Evolutionary conservation across 2,329 filamentous ascomycete species (phyloP).

Genomic region (Curvularia hawaiiensis): DNA sequence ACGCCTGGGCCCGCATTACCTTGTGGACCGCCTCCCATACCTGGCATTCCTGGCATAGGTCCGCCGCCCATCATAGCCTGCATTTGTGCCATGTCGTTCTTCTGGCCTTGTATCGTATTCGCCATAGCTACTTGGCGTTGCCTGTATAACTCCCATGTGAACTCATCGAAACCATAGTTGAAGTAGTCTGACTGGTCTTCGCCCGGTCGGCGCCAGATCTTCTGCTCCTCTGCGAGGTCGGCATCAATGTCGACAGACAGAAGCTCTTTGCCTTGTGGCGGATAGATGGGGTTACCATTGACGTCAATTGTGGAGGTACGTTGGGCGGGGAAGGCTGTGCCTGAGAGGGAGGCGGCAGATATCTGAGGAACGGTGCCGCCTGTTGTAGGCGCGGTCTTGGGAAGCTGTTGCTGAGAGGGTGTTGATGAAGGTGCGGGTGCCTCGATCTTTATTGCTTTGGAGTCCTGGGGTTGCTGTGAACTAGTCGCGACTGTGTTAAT

Average conservation of each 20-base stretch:
- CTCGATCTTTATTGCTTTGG: constrained; percentile 48
- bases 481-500: constrained; percentile 28
- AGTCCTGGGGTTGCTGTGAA: constrained; percentile 35
- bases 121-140: constrained; percentile 82
- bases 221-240: constrained; percentile 70
- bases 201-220: constrained; percentile 93
- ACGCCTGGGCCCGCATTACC: constrained; percentile 22
- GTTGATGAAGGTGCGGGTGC: constrained; percentile 34
- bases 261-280: constrained; percentile 76
- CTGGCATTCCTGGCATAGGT: constrained; percentile 34
- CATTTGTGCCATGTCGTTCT: constrained; percentile 68
- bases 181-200: constrained; percentile 97
- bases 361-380: constrained; percentile 30
- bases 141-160: constrained; percentile 95
- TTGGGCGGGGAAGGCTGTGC: constrained; percentile 62
- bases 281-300: constrained; percentile 79
- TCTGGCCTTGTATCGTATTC: constrained; percentile 79
- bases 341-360: constrained; percentile 29
- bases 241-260: constrained; percentile 58
- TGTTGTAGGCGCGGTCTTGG: constrained; percentile 10
- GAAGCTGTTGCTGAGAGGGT: constrained; percentile 18
- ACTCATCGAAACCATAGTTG: constrained; percentile 99
- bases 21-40: constrained; percentile 28
- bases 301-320: constrained; percentile 84
- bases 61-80: constrained; percentile 59